Base-by-base conservation (phyloP, 1,284 basidiomycete species). In the Farysia itapuensis region DNA sequence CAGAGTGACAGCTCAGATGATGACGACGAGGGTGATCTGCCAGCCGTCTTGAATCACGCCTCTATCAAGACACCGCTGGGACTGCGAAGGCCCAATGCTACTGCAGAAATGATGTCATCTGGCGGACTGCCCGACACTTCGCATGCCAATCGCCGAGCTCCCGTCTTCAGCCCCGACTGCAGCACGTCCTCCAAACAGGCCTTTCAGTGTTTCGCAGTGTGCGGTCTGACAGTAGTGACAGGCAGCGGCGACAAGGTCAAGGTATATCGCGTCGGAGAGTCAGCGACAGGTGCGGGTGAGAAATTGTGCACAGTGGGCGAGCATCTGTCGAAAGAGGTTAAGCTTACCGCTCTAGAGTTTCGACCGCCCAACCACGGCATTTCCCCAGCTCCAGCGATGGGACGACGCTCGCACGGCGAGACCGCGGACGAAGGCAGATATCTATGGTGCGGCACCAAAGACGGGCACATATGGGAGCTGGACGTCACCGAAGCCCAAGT, bases 361-460 rank as follows among this genome's bases (percentile, higher is more conserved):
- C 28, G 52, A 5, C 59, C 64, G 4, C 59, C 59, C 3, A 52
- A 63, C n/a, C 53, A 57, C 30, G 33, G 44, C 4, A 25, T 50
- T 8, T 34, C 34, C 4, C 59, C 59, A 0, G 37, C 41, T 13
- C 34, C 59, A 7, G 39, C 43, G 0, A 42, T 42, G 4, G 59
- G 53, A 4, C 36, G 30, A 22, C 40, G 49, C 11, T 34, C 49
- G 18, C 53, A 63, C 32, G 53, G 45, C 15, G 59, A 63, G 39
- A 57, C 59, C 6, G 49, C 53, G 0, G 59, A 63, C 14, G 54
- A 65, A 20, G 72, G 68, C 4, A 43, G 69, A 13, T 70, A 60
- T 31, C 50, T 73, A 4, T 75, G 73, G 73, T 72, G 68, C 32
- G 73, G 70, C 0, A 72, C 70, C 12, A 57, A 56, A 13, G 53